phyloP scores from a whole-genome alignment of 805 yeast species.

The Debaryomyces tyrocola region DNA sequence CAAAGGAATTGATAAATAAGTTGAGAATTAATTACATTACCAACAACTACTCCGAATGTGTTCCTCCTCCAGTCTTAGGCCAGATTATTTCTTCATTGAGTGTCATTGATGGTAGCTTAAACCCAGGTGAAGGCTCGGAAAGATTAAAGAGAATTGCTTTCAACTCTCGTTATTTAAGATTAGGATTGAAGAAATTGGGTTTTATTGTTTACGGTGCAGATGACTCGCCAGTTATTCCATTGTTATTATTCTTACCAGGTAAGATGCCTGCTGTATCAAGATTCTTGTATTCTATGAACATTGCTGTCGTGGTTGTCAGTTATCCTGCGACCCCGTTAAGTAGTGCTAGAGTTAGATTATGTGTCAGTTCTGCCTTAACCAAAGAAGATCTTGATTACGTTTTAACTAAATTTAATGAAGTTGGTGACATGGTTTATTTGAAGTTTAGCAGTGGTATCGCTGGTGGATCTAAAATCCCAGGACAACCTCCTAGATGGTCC shows the following conservation, averaged over 20 bases:
- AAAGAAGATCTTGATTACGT: conserved; percentile 90
- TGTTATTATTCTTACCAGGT: conserved; percentile 83
- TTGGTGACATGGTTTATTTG: conserved; percentile 74
- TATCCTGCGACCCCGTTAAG: conserved; percentile 96
- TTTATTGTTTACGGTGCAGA: conserved; percentile 93
- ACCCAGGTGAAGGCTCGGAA: conserved; percentile 92
- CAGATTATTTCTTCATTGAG: conserved; percentile 82
- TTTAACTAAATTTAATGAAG: conserved; percentile 65
- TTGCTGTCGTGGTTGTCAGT: conserved; percentile 95
- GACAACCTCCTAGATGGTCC: conserved; percentile 69
- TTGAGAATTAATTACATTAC: conserved; percentile 73
- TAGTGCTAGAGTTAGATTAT: conserved; percentile 86
- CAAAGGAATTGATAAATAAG: conserved; percentile 65
- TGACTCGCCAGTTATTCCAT: conserved; percentile 94
- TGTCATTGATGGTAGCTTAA: conserved; percentile 76
- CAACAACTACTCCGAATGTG: conserved; percentile 76
- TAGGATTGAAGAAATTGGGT: conserved; percentile 89
- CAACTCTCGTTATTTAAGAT: conserved; percentile 88
- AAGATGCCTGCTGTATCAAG: conserved; percentile 93
- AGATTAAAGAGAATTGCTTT: conserved; percentile 92
- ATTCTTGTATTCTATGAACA: conserved; percentile 70
- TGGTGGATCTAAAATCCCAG: conserved; percentile 61
- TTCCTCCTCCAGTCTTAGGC: conserved; percentile 86
- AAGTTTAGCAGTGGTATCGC: conserved; percentile 78
- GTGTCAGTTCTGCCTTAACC: conserved; percentile 88